Base-by-base conservation (phyloP, 805 yeast species). In the Cyberlindnera mrakii region DNA sequence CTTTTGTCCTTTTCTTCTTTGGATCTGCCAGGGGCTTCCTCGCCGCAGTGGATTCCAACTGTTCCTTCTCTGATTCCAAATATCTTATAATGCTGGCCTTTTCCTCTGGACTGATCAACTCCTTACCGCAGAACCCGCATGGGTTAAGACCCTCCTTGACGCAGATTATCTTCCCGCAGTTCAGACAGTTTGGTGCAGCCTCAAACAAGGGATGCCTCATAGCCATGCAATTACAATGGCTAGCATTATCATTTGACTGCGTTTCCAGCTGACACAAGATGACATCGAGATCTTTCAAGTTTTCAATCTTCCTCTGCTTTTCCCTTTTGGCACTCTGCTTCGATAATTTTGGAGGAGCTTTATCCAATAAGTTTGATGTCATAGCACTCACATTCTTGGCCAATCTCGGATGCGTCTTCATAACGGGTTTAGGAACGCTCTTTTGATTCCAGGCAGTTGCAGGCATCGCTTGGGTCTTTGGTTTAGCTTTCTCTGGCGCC, bases 81-180 rank as follows among this genome's bases (percentile, higher is more conserved):
- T 80, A 60, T 6, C 71, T 64, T 25, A 75, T 63, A 33, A 87
- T 81, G 41, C 77, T 79, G 4, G 55, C 48, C 53, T 78, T 72
- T 50, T 90, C 96, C n/a, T 72, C 74, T 10, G 64, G 58, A 6
- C 79, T 71, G 16, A 93, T 68, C 34, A 93, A 63, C 30, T 79
- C 83, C 20, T 71, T 59, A 0, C 88, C 86, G 66, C 99, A 93
- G 48, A 65, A 84, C 2, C 93, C 74, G 57, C 99, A 93, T 4
- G 93, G 93, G 46, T 90, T 93, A 19, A 87, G 66, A 0, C 98
- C 98, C 58, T 93, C 98, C 52, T 81, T 82, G 4, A 75, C 72
- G 66, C 99, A 93, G 3, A 93, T 86, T 34, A 93, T 86, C 61
- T 89, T 86, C 10, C 99, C 99, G 61, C 99, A 93, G 46, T 84